Conservation (phyloP, 108 stramenopile genomes). For the Discostella pseudostelligera region DNA sequence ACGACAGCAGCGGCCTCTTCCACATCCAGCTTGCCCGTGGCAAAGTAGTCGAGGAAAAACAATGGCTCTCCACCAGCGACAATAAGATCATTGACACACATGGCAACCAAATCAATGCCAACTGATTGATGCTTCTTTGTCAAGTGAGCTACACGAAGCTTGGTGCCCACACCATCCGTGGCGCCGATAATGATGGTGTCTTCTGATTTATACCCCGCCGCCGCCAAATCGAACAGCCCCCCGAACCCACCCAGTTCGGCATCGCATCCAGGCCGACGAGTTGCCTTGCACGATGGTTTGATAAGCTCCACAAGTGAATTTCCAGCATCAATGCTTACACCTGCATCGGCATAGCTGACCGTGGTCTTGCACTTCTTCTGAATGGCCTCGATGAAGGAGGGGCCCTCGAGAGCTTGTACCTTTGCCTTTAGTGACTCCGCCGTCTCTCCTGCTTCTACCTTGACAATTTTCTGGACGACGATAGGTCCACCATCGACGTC, state of each 20-base stretch:
- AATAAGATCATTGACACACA: slow-evolving; percentile 98
- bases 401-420: slow-evolving; percentile 95
- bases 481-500: slow-evolving; percentile 97
- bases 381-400: slow-evolving; percentile 95
- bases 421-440: slow-evolving; percentile 93
- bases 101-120: slow-evolving; percentile 96
- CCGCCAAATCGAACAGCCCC: slow-evolving; percentile 93
- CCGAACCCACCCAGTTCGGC: slow-evolving; percentile 97
- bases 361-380: slow-evolving; percentile 62
- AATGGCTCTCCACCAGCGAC: slow-evolving; percentile 96
- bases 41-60: slow-evolving; percentile 99
- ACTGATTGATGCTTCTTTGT: slow-evolving; percentile 83
- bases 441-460: slow-evolving; percentile 85
- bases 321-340: slow-evolving; percentile 96
- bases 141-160: slow-evolving; percentile 88
- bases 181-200: slow-evolving; percentile 96
- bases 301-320: slow-evolving; percentile 94
- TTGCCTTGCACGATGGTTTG: slow-evolving; percentile 94
- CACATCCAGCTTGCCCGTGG: slow-evolving; percentile 90
- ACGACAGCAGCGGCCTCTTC: slow-evolving; percentile 92
- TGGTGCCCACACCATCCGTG: slow-evolving; percentile 99
- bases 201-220: slow-evolving; percentile 85
- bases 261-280: slow-evolving; percentile 89
- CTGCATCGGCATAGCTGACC: slow-evolving; percentile 94
- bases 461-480: slow-evolving; percentile 86